These are phyloP conservation scores for Diaporthe capsici DNA, from an alignment of 2,329 filamentous ascomycete species.

Conservation along the genomic window DNA sequence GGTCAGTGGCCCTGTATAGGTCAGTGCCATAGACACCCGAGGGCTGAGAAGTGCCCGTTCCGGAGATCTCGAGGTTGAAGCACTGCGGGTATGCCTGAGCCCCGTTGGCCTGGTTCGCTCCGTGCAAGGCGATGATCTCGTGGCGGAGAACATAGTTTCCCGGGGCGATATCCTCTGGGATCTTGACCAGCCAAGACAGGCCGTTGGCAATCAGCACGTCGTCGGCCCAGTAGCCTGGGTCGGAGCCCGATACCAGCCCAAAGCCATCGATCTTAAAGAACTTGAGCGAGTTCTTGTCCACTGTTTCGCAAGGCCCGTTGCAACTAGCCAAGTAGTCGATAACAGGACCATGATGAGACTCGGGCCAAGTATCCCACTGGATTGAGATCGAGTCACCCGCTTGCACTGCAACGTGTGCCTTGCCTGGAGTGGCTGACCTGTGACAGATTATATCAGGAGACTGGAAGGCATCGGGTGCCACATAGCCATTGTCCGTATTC, in stretches of 20 bases:
- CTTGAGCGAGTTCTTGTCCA: conserved; percentile 65
- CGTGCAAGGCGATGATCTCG: conserved; percentile 47
- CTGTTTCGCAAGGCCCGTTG: conserved; percentile 63
- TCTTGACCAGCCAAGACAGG: conserved; percentile 59
- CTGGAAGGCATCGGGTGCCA: conserved; percentile 53
- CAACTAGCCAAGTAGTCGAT: conserved; percentile 76
- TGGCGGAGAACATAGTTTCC: conserved; percentile 62
- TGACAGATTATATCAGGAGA: conserved; percentile 56
- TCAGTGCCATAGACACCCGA: conserved; percentile 46
- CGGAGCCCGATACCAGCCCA: conserved; percentile 63
- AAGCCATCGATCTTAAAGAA: conserved; percentile 75
- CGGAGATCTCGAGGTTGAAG: conserved; percentile 59
- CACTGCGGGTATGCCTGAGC: conserved; percentile 64
- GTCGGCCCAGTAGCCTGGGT: conserved; percentile 66
- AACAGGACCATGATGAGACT: conserved; percentile 65
- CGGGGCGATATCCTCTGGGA: conserved; percentile 54
- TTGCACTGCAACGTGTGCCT: conserved; percentile 50
- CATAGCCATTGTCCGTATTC: conserved; percentile 56
- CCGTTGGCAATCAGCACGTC: conserved; percentile 62
- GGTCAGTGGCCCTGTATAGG: conserved; percentile 44
- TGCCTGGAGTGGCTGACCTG: conserved; percentile 48
- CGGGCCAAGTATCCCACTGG: conserved; percentile 57
- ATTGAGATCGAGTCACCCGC: conserved; percentile 55
- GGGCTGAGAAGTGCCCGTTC: conserved; percentile 50
- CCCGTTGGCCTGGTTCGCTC: conserved; percentile 54